These are phyloP conservation scores for Podosphaera fusca DNA, from an alignment of 2,329 filamentous ascomycete species.

Conservation along the genomic window DNA sequence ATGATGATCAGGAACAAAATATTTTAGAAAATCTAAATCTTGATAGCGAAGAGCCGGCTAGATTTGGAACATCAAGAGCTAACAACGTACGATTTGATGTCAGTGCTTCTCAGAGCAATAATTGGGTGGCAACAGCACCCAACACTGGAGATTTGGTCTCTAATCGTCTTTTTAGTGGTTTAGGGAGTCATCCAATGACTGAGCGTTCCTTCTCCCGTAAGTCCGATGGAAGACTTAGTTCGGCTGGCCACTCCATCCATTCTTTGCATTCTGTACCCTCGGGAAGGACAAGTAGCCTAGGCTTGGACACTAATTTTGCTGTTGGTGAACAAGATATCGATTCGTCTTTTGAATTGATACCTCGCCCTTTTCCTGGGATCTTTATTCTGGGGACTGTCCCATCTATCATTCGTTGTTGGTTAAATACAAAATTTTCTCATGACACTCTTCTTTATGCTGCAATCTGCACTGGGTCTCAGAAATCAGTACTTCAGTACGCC, in stretches of 20 bases:
- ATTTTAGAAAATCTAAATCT: constrained; percentile 63
- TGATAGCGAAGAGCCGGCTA: constrained; percentile 63
- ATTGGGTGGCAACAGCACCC: constrained; percentile 64
- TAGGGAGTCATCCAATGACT: constrained; percentile 60
- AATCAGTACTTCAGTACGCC: constrained; percentile 55
- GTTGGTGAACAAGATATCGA: constrained; percentile 38
- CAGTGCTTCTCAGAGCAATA: constrained; percentile 68
- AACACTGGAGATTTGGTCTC: constrained; percentile 67
- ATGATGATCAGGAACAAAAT: constrained; percentile 58
- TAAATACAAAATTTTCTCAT: constrained; percentile 76
- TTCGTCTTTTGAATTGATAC: constrained; percentile 42
- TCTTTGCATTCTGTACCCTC: constrained; percentile 44
- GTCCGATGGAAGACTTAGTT: constrained; percentile 86
- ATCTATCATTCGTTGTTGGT: constrained; percentile 87
- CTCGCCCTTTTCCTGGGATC: constrained; percentile 58
- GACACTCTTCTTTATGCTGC: constrained; percentile 75
- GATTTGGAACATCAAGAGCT: constrained; percentile 71
- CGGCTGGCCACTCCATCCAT: constrained; percentile 60
- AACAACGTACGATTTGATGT: constrained; percentile 97
- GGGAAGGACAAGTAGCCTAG: constrained; percentile 69
- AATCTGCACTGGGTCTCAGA: constrained; percentile 76
- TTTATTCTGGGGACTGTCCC: constrained; percentile 75
- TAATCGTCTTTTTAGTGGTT: constrained; percentile 52
- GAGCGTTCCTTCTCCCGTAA: constrained; percentile 86
- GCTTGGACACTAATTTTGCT: constrained; percentile 50